Evolutionary conservation across 1,284 basidiomycete genomes (phyloP), one percentile per base, ranked within the genome.

Genomic region (Sporisorium reilianum): DNA sequence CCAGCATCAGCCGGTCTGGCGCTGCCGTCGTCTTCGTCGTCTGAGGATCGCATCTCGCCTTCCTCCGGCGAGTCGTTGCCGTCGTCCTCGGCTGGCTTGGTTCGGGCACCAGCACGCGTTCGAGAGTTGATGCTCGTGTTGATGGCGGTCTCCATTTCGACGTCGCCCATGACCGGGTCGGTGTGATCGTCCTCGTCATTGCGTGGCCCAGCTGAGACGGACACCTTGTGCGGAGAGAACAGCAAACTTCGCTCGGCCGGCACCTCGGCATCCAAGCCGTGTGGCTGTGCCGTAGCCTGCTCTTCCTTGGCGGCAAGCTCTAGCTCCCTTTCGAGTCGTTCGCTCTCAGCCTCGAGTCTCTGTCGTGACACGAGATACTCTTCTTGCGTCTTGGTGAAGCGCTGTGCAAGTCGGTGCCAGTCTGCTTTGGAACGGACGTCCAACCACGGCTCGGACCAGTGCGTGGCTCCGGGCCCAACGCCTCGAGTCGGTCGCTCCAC

Each of bases 391-490:
- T 66, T 72, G 20, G 61, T 51, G 48, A 76, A 76, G 16, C 74
- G 61, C 48, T 72, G 56, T 3, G 74, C 68, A 5, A 76, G 58
- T 7, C 62, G 57, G 23, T 76, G 65, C 74, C 74, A 76, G 48
- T 76, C 74, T 2, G 69, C 20, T 18, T 49, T 52, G 11, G 64
- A 65, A 1, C 74, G 68, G 2, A 76, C 68, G 41, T 76, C 69
- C 10, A 76, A 51, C 74, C 74, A 76, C 8, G 69, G 74, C 50
- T 76, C 74, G 12, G 58, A 67, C 74, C 68, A 73, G 48, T 69
- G 74, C 2, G 74, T 59, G 14, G 74, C 74, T 5, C 74, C 74
- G 2, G 64, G 74, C 7, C 69, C 74, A 2, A 76, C 69, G 14
- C 69, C 74, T 55, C 59, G 65, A 22, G 65, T 59, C 20, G 65